Percentiles rank a stretch among this genome's conserved stretches.
phyloP scores from a whole-genome alignment of 1,284 basidiomycete species.

The Leccinum pallidistipes region DNA sequence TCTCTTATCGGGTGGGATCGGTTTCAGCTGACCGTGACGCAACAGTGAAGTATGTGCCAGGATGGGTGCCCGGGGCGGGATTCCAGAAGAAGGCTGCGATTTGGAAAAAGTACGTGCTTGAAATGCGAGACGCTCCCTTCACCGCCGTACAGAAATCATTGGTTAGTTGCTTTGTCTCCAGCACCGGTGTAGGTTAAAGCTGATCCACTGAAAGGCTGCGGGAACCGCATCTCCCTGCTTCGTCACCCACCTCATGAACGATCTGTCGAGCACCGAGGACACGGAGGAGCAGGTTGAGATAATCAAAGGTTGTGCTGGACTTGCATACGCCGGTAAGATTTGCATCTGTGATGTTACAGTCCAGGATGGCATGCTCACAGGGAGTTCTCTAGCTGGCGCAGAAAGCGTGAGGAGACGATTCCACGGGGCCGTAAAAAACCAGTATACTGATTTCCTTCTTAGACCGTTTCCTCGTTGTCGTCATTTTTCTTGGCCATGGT shows the following conservation, averaged over 20 bases:
- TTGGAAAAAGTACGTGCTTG: slow-evolving; percentile 32
- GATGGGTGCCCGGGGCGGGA: slow-evolving; percentile 36
- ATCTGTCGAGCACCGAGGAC: slow-evolving; percentile 15
- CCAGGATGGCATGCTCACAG: slow-evolving; percentile 10
- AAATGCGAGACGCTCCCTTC: slow-evolving; percentile 35
- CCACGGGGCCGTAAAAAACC: background rate
- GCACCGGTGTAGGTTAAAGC: background rate
- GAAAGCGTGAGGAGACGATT: slow-evolving; percentile 24
- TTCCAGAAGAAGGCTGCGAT: slow-evolving; percentile 32
- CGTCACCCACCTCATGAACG: slow-evolving; percentile 29
- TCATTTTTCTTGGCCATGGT: slow-evolving; percentile 52
- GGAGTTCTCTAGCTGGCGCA: slow-evolving; percentile 24
- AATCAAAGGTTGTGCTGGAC: slow-evolving; percentile 33
- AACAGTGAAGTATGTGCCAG: slow-evolving; percentile 32
- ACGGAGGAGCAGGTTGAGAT: slow-evolving; percentile 24
- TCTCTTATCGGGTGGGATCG: background rate
- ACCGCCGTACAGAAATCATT: slow-evolving; percentile 26
- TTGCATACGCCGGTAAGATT: slow-evolving; percentile 34
- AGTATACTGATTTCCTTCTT: slow-evolving; percentile 12
- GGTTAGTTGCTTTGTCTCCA: slow-evolving; percentile 16
- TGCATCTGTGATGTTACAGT: background rate
- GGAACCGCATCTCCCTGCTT: slow-evolving; percentile 35
- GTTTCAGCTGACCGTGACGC: slow-evolving; percentile 8
- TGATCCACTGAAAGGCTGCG: slow-evolving; percentile 19
- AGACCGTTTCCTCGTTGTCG: slow-evolving; percentile 46